Conservation (phyloP, 2,329 filamentous ascomycete genomes). For the Aspergillus ochraceus region DNA sequence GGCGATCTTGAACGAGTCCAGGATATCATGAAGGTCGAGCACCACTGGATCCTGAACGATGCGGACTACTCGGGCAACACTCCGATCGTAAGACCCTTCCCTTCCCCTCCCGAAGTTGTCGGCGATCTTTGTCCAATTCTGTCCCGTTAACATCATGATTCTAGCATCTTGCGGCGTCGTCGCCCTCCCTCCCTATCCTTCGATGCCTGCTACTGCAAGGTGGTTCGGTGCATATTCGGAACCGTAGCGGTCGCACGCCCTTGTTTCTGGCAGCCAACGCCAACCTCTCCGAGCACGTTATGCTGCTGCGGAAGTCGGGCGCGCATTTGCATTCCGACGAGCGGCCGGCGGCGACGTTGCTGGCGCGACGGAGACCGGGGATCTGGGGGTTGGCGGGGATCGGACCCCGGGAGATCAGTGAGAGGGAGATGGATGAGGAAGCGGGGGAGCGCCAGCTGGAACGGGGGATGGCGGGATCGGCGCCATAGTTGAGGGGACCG, state of each 20-base stretch:
- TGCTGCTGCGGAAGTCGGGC: conserved; percentile 55
- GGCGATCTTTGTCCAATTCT: neutral
- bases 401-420: conserved; percentile 27
- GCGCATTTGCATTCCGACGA: conserved; percentile 62
- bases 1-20: conserved; percentile 66
- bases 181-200: conserved; percentile 56
- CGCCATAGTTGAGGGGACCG: conserved; percentile 24
- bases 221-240: conserved; percentile 60
- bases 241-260: conserved; percentile 58
- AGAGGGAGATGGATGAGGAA: conserved; percentile 25
- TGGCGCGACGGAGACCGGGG: conserved; percentile 43
- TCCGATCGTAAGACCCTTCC: conserved; percentile 42
- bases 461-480: conserved; percentile 28
- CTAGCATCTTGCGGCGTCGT: conserved; percentile 59
- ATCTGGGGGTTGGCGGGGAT: conserved; percentile 47
- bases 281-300: conserved; percentile 55
- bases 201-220: conserved; percentile 57
- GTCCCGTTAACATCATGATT: conserved; percentile 4
- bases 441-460: conserved; percentile 10
- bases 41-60: conserved; percentile 68
- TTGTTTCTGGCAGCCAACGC: conserved; percentile 61
- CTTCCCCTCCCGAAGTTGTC: neutral
- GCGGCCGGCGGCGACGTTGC: conserved; percentile 52
- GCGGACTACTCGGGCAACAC: conserved; percentile 83
- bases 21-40: conserved; percentile 67